Evolutionary conservation across 2,329 filamentous ascomycete genomes (phyloP), one percentile per base, ranked within the genome.

Genomic region (Sporothrix variecibatus): DNA sequence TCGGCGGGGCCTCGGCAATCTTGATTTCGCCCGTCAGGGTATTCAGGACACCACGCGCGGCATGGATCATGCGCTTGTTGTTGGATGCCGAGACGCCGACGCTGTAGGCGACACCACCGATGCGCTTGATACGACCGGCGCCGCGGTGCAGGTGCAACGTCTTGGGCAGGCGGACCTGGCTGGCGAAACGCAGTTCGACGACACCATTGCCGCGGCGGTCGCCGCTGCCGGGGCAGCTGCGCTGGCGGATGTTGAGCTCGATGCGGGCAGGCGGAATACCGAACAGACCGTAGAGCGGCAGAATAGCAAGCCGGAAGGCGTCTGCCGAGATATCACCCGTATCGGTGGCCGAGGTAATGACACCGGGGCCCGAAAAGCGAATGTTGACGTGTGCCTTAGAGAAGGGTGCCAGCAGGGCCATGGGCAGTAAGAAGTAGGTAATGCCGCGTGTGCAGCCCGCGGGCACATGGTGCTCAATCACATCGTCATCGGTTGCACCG

Each of bases 21-120:
- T 98, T 96, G 60, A 97, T 95, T 80, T 99, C 96, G 7, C 92
- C 90, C 3, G 93, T 92, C 73, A 99, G 87, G 4, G 91, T 87
- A 81, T 99, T 99, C 65, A 99, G 86, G 12, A 99, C 88, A 67
- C 94, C 94, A 78, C 95, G 88, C 12, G 95, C 94, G 2, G 92
- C 90, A 80, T 97, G 93, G 80, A 98, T 99, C 93, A 98, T 97
- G 77, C 96, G 89, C 76, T 92, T 93, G 81, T 98, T 99, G 82
- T 98, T 98, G 69, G 92, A 94, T 0, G 93, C 95, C 12, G 93
- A 93, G 0, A 98, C 95, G 65, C 97, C 96, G 0, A 94, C 94
- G 73, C 93, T 93, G 83, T 98, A 99, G 67, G 96, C 95, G 60
- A 99, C 96, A 75, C 96, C 96, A 73, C 95, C 89, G 77, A 99